These are phyloP conservation scores for Mortierella sp. DNA, from an alignment of 371 early-diverging fungal genomes.

Conservation along the genomic window DNA sequence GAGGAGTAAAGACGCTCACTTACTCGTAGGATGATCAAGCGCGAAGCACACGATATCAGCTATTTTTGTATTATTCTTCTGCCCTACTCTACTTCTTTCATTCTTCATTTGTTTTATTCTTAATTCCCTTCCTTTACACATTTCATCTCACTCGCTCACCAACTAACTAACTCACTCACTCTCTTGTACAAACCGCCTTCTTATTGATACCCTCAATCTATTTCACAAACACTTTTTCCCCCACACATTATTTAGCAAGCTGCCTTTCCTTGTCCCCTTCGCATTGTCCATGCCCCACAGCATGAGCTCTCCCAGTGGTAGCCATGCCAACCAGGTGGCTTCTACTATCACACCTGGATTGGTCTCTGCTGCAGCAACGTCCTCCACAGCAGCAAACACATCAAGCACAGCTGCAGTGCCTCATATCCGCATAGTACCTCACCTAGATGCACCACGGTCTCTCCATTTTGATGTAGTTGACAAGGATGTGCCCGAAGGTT, in stretches of 20 bases:
- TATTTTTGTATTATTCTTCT: background rate
- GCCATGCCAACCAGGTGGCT: slow-evolving; percentile 14
- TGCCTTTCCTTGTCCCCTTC: slow-evolving; percentile 26
- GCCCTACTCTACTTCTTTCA: background rate
- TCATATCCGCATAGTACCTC: slow-evolving; percentile 84
- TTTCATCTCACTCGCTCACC: background rate
- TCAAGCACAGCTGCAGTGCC: slow-evolving; percentile 53
- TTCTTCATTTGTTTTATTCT: background rate
- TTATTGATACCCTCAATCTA: background rate
- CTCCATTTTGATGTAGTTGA: slow-evolving; percentile 87
- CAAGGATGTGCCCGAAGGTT: slow-evolving; percentile 78
- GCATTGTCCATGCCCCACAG: slow-evolving; percentile 11
- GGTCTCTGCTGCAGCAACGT: slow-evolving; percentile 7
- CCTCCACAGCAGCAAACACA: background rate
- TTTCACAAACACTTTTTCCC: background rate
- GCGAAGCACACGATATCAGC: background rate
- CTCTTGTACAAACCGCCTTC: background rate
- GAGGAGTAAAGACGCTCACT: too few relatives aligned
- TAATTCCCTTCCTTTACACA: background rate
- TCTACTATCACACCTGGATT: background rate
- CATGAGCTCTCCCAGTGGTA: slow-evolving; percentile 20
- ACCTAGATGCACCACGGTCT: slow-evolving; percentile 80
- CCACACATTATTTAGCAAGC: background rate
- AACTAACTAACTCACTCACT: background rate
- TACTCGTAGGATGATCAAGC: background rate